Percentiles rank a stretch among this genome's conserved stretches.
phyloP scores from a whole-genome alignment of 768 basidiomycete genomes.

The Leucosporidium scottii region DNA sequence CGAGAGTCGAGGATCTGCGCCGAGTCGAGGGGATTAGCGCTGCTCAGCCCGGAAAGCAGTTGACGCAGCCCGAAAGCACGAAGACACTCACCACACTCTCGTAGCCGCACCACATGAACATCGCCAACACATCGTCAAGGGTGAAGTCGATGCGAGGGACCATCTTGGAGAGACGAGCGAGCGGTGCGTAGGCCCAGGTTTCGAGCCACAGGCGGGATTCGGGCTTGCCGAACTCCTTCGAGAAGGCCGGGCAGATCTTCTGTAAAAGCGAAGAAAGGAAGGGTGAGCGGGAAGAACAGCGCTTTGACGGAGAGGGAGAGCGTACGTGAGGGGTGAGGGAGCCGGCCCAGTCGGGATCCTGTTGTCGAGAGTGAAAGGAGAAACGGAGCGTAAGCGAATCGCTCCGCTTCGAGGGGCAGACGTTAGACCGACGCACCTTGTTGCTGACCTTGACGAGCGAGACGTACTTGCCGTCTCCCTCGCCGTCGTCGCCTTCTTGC shows the following conservation, averaged over 20 bases:
- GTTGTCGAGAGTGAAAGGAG: neutral
- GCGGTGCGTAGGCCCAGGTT: constrained; percentile 36
- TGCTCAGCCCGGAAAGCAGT: too few species aligned
- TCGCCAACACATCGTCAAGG: constrained; percentile 23
- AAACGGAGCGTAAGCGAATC: neutral
- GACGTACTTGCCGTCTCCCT: constrained; percentile 43
- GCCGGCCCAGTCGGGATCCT: constrained; percentile 41
- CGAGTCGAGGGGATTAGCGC: too few species aligned
- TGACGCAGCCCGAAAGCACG: too few species aligned
- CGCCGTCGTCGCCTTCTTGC: constrained; percentile 42
- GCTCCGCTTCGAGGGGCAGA: neutral
- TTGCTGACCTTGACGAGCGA: constrained; percentile 44
- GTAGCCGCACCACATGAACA: constrained; percentile 26
- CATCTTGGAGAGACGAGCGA: constrained; percentile 14
- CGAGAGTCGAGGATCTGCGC: constrained; percentile 9
- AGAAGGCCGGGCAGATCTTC: constrained; percentile 45
- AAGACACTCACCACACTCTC: constrained; percentile 17
- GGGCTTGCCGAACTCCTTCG: constrained; percentile 41
- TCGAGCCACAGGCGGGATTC: constrained; percentile 41
- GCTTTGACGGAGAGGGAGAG: neutral
- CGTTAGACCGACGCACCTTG: constrained; percentile 20
- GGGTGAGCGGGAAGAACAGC: too few species aligned
- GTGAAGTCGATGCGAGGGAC: constrained; percentile 12
- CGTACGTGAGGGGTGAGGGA: constrained; percentile 43
- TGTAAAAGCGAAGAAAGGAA: neutral